Percentiles rank a stretch among this genome's conserved stretches.
Evolutionary conservation across 495 filamentous ascomycete species (phyloP).

Genomic region (Hamigera avellanea): DNA sequence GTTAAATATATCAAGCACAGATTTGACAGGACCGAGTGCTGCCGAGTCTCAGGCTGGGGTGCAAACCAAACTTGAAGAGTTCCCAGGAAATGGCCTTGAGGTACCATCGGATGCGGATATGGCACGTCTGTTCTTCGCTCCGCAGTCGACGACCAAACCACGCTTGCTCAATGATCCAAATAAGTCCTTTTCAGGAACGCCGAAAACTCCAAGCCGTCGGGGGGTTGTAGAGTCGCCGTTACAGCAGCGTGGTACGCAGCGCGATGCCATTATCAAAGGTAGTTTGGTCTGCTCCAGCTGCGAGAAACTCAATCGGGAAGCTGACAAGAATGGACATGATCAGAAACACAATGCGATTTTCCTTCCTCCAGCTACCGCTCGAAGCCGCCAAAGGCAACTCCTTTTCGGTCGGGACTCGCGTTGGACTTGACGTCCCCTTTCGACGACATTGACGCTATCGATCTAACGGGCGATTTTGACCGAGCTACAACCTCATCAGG

Average conservation of each 20-base stretch:
- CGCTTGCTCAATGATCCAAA: conserved; percentile 28
- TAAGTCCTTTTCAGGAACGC: conserved; percentile 9
- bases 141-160: conserved; percentile 40
- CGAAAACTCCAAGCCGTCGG: conserved; percentile 6
- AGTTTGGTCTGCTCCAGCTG: conserved; percentile 3
- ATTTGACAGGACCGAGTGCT: conserved; percentile 3
- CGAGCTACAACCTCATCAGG: conserved; percentile 24
- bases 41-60: conserved; percentile 4
- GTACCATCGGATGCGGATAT: conserved; percentile 29
- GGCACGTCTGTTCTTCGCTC: conserved; percentile 43
- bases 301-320: conserved; percentile 20
- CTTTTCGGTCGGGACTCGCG: conserved; percentile 11
- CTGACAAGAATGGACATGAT: conserved; percentile 13
- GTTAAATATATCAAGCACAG: conserved; percentile 1
- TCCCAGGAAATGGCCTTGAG: conserved; percentile 13
- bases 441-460: conserved; percentile 48
- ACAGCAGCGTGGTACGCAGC: conserved; percentile 14
- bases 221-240: conserved; percentile 9
- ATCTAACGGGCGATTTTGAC: conserved; percentile 53
- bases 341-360: conserved; percentile 16
- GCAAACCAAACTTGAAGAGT: conserved; percentile 3
- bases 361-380: conserved; percentile 7
- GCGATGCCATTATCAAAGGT: conserved; percentile 13
- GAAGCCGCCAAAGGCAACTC: conserved; percentile 9
- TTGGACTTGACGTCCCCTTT: conserved; percentile 11